Evolutionary conservation across 495 filamentous ascomycete species (phyloP).

Genomic region (Aspergillus sclerotiicarbonarius): DNA sequence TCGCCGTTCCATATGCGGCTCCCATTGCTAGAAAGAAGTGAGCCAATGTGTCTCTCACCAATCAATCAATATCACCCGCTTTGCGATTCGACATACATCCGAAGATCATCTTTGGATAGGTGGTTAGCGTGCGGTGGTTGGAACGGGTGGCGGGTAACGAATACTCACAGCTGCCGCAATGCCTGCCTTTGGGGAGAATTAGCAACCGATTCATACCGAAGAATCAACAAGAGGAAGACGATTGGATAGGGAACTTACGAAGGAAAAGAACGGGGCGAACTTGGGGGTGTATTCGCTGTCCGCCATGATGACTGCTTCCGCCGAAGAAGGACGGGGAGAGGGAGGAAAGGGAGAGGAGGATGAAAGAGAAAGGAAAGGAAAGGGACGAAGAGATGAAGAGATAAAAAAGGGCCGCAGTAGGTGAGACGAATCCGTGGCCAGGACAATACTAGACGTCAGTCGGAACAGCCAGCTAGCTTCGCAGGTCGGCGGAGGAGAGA

Average conservation of each 20-base stretch:
- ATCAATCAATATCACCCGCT: conserved; percentile 13
- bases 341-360: background rate
- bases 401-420: no score
- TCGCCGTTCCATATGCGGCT: conserved; percentile 95
- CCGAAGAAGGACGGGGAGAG: background rate
- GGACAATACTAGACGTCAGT: background rate
- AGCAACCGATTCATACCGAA: background rate
- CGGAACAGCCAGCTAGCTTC: background rate
- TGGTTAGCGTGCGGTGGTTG: conserved; percentile 23
- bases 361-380: background rate
- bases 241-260: conserved; percentile 59
- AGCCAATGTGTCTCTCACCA: conserved; percentile 12
- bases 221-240: conserved; percentile 15
- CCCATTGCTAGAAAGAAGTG: conserved; percentile 62
- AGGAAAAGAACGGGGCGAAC: conserved; percentile 96
- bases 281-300: conserved; percentile 73
- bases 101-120: conserved; percentile 67
- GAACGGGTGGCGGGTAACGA: conserved; percentile 19
- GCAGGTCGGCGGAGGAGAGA: background rate
- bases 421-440: background rate
- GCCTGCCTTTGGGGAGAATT: conserved; percentile 56
- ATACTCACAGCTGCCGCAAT: conserved; percentile 89
- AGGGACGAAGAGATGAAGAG: background rate
- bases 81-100: conserved; percentile 64
- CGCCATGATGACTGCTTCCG: conserved; percentile 51